phyloP scores from a whole-genome alignment of 2,329 filamentous ascomycete species.

The Exophiala calicioides region DNA sequence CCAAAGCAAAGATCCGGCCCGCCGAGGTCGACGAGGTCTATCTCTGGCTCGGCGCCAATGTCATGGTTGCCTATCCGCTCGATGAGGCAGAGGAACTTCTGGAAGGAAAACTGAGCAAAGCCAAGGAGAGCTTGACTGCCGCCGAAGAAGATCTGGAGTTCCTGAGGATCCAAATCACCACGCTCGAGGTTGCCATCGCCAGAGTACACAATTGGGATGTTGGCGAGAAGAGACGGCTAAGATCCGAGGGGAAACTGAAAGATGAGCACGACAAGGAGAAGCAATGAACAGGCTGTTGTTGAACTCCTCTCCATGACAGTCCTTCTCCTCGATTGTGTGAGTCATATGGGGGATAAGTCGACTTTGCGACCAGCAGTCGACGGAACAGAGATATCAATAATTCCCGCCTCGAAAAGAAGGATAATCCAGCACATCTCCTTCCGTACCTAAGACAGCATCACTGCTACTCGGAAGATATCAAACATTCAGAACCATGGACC shows the following conservation, averaged over 20 bases:
- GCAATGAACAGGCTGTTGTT: constrained; percentile 11
- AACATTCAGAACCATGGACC: too few relatives aligned
- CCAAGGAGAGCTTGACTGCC: constrained; percentile 76
- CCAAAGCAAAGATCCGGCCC: constrained; percentile 77
- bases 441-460: too few relatives aligned
- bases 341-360: too few relatives aligned
- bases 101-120: constrained; percentile 72
- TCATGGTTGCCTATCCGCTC: constrained; percentile 94
- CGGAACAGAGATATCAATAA: too few relatives aligned
- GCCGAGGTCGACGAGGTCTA: constrained; percentile 80
- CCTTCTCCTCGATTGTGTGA: too few relatives aligned
- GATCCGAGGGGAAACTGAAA: constrained; percentile 50
- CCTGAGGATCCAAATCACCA: constrained; percentile 93
- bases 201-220: constrained; percentile 99
- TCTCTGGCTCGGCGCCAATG: constrained; percentile 96
- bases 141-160: constrained; percentile 98
- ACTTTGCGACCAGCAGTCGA: too few relatives aligned
- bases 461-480: too few relatives aligned
- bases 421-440: too few relatives aligned
- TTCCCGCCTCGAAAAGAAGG: too few relatives aligned
- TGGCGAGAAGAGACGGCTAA: constrained; percentile 90
- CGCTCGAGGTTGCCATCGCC: constrained; percentile 92
- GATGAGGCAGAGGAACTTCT: constrained; percentile 81
- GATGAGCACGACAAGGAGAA: constrained; percentile 19
- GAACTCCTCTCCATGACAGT: not conserved